phyloP scores from a whole-genome alignment of 306 rosid genomes.

The Ormosia semicastrata region DNA sequence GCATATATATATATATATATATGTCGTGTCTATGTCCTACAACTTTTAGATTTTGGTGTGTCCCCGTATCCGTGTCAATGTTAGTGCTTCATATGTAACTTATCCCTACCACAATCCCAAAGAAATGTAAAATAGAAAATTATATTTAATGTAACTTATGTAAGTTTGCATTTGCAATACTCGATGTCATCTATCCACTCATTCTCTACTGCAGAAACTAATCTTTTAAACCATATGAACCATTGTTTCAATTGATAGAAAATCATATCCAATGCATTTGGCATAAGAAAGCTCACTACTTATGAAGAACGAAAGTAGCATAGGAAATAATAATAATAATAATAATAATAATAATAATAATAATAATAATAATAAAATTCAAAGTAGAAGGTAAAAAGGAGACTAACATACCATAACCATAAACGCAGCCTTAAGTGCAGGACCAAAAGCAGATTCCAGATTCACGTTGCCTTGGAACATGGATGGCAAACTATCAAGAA shows the following conservation, averaged over 20 bases:
- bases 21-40: too few relatives aligned
- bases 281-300: not conserved
- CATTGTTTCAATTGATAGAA: not conserved
- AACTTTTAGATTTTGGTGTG: too few relatives aligned
- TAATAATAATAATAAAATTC: not conserved
- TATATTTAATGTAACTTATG: not conserved
- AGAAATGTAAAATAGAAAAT: not conserved
- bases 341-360: not conserved
- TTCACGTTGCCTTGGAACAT: slow-evolving; percentile 90
- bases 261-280: not conserved
- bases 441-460: slow-evolving; percentile 97
- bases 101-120: not conserved
- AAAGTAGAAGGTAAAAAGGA: slow-evolving; percentile 19
- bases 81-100: not conserved
- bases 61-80: too few relatives aligned
- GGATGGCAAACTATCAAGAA: slow-evolving; percentile 93
- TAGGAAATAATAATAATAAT: not conserved
- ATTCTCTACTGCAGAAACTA: not conserved
- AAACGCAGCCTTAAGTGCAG: slow-evolving; percentile 87
- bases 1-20: too few relatives aligned
- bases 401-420: slow-evolving; percentile 81
- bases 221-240: not conserved
- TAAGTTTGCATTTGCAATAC: slow-evolving; percentile 14
- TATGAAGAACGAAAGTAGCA: not conserved
- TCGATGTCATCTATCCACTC: not conserved